Evolutionary conservation across 1,284 basidiomycete genomes (phyloP).

Genomic region (Cutaneotrichosporon sp.): DNA sequence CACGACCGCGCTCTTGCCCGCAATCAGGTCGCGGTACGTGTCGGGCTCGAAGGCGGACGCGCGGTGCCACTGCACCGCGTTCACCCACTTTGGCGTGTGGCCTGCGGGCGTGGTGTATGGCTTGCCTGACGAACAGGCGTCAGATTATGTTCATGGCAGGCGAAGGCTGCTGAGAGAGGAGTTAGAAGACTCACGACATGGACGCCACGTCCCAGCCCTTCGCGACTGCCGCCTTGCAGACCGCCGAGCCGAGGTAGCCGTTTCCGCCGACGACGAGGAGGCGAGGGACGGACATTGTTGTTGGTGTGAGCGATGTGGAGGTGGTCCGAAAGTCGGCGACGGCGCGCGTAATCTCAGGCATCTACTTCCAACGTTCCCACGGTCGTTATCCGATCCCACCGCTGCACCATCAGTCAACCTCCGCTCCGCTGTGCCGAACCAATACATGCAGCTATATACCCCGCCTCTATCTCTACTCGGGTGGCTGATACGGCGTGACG

Average conservation of each 20-base stretch:
- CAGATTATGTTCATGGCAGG: neutral
- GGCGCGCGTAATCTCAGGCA: neutral
- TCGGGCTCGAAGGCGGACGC: constrained; percentile 76
- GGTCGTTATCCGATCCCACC: neutral
- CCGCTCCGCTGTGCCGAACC: neutral
- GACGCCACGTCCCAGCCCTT: constrained; percentile 84
- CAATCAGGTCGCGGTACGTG: constrained; percentile 69
- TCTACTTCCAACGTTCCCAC: constrained; percentile 8
- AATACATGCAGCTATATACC: neutral
- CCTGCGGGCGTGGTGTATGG: constrained; percentile 87
- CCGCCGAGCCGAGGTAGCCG: constrained; percentile 91
- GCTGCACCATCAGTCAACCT: neutral
- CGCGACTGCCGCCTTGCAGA: constrained; percentile 81
- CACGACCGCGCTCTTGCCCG: constrained; percentile 72
- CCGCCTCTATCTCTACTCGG: constrained; percentile 20
- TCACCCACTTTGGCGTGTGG: constrained; percentile 81
- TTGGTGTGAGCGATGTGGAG: neutral
- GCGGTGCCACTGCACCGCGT: constrained; percentile 73
- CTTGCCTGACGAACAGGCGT: constrained; percentile 72
- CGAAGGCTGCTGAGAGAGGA: neutral
- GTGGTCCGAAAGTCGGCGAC: neutral
- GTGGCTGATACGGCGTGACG: constrained; percentile 29
- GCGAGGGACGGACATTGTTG: constrained; percentile 34
- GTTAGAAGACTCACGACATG: constrained; percentile 69
- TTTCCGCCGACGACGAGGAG: constrained; percentile 90